Conservation (phyloP, 257 asterid genomes). For the Solanum rostratum region DNA sequence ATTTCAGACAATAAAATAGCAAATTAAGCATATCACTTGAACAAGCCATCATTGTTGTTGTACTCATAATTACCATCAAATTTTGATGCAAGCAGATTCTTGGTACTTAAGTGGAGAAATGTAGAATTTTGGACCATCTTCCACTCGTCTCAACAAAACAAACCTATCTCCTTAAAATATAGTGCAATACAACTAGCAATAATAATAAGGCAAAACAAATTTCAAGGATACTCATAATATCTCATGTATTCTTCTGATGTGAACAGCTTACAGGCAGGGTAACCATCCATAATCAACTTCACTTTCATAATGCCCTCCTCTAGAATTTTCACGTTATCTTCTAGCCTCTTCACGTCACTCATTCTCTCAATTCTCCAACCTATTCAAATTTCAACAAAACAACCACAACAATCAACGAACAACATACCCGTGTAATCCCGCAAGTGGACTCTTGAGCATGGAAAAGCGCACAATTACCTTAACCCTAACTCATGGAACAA, state of each 20-base stretch:
- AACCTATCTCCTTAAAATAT: not conserved
- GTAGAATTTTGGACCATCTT: not conserved
- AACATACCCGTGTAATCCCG: not conserved
- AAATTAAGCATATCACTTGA: not conserved
- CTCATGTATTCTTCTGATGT: constrained; percentile 10
- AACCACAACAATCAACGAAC: not conserved
- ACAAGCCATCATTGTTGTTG: not conserved
- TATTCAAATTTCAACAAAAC: not conserved
- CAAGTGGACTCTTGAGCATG: not conserved
- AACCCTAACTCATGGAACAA: not conserved
- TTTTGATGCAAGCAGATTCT: not conserved
- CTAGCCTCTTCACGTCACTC: not conserved
- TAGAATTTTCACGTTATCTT: not conserved
- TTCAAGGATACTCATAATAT: constrained; percentile 15
- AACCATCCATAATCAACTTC: constrained; percentile 7
- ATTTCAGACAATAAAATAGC: not conserved
- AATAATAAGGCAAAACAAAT: not conserved
- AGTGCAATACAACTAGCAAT: not conserved
- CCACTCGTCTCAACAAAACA: not conserved
- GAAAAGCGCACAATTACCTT: not conserved
- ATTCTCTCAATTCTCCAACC: not conserved
- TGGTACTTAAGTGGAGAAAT: not conserved
- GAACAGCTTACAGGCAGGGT: constrained; percentile 1
- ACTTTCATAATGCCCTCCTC: constrained; percentile 7
- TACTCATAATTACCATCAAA: not conserved